phyloP scores from a whole-genome alignment of 352 stramenopile genomes.

The Globisporangium middletonii region DNA sequence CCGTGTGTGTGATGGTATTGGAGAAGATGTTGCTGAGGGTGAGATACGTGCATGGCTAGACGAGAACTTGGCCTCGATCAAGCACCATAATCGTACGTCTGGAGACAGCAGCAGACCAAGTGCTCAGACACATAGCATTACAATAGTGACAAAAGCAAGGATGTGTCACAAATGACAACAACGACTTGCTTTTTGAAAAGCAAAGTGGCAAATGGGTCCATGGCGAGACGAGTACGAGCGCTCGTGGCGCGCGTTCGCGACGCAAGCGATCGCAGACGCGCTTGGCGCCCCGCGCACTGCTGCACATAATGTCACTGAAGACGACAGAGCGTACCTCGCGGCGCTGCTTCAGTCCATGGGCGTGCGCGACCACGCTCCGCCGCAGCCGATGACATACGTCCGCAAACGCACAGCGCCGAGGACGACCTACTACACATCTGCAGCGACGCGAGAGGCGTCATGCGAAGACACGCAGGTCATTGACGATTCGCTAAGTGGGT shows the following conservation, averaged over 20 bases:
- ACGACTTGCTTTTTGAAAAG: background rate
- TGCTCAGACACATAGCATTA: too few species aligned
- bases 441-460: background rate
- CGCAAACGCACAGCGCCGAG: background rate
- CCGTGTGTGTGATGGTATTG: too few species aligned
- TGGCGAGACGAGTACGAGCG: slow-evolving; percentile 68
- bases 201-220: slow-evolving; percentile 16
- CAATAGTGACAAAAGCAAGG: too few species aligned
- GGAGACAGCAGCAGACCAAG: too few species aligned
- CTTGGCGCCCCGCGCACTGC: slow-evolving; percentile 26
- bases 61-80: too few species aligned
- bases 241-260: slow-evolving; percentile 43
- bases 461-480: slow-evolving; percentile 8
- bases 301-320: slow-evolving; percentile 16
- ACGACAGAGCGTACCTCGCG: slow-evolving; percentile 34
- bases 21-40: too few species aligned
- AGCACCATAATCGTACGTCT: too few species aligned
- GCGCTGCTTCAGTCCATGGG: slow-evolving; percentile 27
- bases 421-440: background rate
- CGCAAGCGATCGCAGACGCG: slow-evolving; percentile 21
- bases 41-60: too few species aligned
- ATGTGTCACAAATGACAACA: too few species aligned
- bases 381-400: background rate
- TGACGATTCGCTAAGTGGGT: slow-evolving; percentile 1
- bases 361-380: slow-evolving; percentile 7